Conservation (phyloP, 768 basidiomycete species). For the Mycena pura region DNA sequence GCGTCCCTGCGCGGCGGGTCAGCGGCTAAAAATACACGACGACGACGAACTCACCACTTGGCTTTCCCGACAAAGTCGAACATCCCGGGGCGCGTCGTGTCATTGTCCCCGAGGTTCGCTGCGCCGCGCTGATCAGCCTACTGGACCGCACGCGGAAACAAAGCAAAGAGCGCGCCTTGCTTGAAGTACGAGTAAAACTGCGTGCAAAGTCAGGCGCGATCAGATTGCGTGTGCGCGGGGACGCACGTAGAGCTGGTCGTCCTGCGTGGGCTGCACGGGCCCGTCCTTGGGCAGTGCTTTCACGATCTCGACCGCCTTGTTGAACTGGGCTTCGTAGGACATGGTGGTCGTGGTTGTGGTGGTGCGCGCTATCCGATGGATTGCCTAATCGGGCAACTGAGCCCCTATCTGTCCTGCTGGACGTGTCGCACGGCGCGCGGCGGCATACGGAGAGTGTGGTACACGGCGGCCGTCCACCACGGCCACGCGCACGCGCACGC, state of each 20-base stretch:
- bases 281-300: slow-evolving; percentile 78
- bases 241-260: slow-evolving; percentile 83
- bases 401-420: no score
- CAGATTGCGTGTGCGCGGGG: slow-evolving; percentile 7
- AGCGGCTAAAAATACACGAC: slow-evolving; percentile 12
- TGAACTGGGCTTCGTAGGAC: slow-evolving; percentile 76
- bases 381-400: neutral
- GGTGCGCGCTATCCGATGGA: neutral
- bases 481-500: no score
- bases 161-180: slow-evolving; percentile 65
- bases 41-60: slow-evolving; percentile 71
- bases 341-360: slow-evolving; percentile 45
- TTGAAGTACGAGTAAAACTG: slow-evolving; percentile 96
- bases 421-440: no score
- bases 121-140: neutral
- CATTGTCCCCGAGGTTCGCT: slow-evolving; percentile 81
- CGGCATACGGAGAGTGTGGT: no score
- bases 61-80: slow-evolving; percentile 88
- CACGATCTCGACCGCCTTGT: slow-evolving; percentile 76
- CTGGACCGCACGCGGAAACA: neutral
- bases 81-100: slow-evolving; percentile 69
- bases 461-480: no score
- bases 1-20: slow-evolving; percentile 69
- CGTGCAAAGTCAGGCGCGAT: slow-evolving; percentile 20
- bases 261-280: slow-evolving; percentile 72